A percentile compares a stretch with the other conserved stretches of the same genome.
Conservation (phyloP, 2,329 filamentous ascomycete species). For the Parastagonospora nodorum region DNA sequence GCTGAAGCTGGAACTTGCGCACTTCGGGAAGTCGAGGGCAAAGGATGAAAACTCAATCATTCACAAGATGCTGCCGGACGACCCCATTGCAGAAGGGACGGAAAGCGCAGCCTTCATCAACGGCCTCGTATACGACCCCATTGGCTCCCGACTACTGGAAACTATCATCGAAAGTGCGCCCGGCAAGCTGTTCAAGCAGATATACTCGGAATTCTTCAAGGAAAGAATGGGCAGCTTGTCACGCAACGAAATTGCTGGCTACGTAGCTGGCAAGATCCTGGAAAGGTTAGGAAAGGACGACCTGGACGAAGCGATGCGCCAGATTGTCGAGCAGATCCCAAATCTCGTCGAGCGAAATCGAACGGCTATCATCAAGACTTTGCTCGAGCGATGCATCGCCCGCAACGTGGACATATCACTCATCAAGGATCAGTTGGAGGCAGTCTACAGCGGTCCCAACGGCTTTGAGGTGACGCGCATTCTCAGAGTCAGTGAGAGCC, state of each 20-base stretch:
- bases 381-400: conserved; percentile 81
- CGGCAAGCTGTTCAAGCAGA: conserved; percentile 86
- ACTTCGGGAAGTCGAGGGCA: conserved; percentile 70
- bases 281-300: conserved; percentile 87
- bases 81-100: conserved; percentile 72
- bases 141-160: conserved; percentile 89
- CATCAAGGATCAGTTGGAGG: conserved; percentile 62
- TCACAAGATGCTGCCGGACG: conserved; percentile 78
- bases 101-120: conserved; percentile 82
- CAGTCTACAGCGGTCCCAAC: conserved; percentile 59
- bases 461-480: conserved; percentile 63
- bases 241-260: conserved; percentile 88
- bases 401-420: conserved; percentile 64
- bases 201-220: conserved; percentile 81
- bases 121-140: conserved; percentile 83
- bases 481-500: conserved; percentile 59
- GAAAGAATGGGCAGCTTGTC: conserved; percentile 79
- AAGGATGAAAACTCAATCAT: conserved; percentile 73
- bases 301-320: conserved; percentile 71
- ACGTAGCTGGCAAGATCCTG: conserved; percentile 81
- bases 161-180: conserved; percentile 80
- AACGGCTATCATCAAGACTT: conserved; percentile 76
- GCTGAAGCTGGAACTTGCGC: conserved; percentile 80
- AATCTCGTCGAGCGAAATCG: conserved; percentile 75
- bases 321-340: conserved; percentile 74